These are phyloP conservation scores for Yamadazyma songkhlaensis DNA, from an alignment of 1,139 yeast genomes.

Conservation along the genomic window DNA sequence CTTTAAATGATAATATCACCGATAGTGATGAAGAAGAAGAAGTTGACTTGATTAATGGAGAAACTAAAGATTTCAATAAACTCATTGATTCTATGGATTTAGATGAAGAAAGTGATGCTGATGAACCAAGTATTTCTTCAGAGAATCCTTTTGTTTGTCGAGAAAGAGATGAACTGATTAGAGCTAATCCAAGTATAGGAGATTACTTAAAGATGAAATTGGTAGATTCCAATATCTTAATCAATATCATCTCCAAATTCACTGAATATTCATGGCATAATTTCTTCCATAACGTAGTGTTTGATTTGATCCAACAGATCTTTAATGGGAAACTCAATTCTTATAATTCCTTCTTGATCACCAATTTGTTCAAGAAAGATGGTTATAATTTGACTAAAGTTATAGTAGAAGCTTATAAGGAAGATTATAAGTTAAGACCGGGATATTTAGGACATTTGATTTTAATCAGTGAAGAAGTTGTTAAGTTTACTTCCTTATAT, in stretches of 20 bases:
- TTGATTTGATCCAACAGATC: slow-evolving; percentile 47
- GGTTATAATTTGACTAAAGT: slow-evolving; percentile 33
- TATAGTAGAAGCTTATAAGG: slow-evolving; percentile 30
- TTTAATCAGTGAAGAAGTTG: slow-evolving; percentile 48
- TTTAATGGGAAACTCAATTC: slow-evolving; percentile 49
- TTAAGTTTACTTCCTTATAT: slow-evolving; percentile 46
- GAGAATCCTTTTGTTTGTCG: slow-evolving; percentile 48
- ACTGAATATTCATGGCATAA: slow-evolving; percentile 47
- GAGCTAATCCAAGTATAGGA: slow-evolving; percentile 41
- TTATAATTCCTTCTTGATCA: slow-evolving; percentile 46
- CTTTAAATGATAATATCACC: slow-evolving; percentile 28
- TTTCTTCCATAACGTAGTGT: slow-evolving; percentile 49
- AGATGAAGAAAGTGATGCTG: slow-evolving; percentile 44
- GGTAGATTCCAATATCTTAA: slow-evolving; percentile 38
- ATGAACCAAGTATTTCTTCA: slow-evolving; percentile 45
- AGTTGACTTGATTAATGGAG: slow-evolving; percentile 13
- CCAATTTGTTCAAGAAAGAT: slow-evolving; percentile 34
- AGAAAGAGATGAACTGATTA: slow-evolving; percentile 31
- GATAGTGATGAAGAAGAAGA: slow-evolving; percentile 14
- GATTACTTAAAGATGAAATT: slow-evolving; percentile 44
- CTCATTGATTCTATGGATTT: slow-evolving; percentile 20
- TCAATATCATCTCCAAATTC: slow-evolving; percentile 34
- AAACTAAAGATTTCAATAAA: slow-evolving; percentile 12
- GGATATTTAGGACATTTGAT: slow-evolving; percentile 50
- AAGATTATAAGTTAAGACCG: slow-evolving; percentile 31